phyloP scores from a whole-genome alignment of 1,284 basidiomycete species.

The Trichosporon inkin region DNA sequence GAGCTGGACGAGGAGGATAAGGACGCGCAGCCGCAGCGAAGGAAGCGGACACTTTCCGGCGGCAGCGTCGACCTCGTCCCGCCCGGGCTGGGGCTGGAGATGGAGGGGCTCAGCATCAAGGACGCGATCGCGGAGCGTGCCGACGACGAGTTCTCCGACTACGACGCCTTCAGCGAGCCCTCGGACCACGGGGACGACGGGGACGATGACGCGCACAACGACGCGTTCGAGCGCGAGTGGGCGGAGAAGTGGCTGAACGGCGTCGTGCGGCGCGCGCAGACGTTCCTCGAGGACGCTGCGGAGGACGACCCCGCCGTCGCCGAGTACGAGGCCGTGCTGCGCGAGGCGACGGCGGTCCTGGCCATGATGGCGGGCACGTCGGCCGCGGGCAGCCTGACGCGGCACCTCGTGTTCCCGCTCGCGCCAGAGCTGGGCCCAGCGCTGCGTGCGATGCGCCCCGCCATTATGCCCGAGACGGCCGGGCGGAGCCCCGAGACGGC shows the following conservation, averaged over 20 bases:
- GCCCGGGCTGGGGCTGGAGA: slow-evolving; percentile 25
- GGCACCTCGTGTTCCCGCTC: slow-evolving; percentile 46
- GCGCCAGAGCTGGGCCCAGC: slow-evolving; percentile 31
- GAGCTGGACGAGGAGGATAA: slow-evolving; percentile 11
- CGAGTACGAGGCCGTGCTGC: slow-evolving; percentile 17
- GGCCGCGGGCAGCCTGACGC: slow-evolving; percentile 43
- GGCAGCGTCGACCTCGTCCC: slow-evolving; percentile 26
- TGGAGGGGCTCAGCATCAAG: slow-evolving; percentile 33
- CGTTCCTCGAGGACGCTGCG: slow-evolving; percentile 26
- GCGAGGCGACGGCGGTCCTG: slow-evolving; percentile 61
- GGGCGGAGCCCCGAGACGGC: slow-evolving; percentile 38
- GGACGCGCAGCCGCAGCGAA: slow-evolving; percentile 10
- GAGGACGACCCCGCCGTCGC: neutral
- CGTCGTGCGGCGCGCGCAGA: slow-evolving; percentile 42
- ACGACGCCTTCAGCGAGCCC: slow-evolving; percentile 9
- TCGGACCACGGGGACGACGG: slow-evolving; percentile 15
- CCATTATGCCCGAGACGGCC: slow-evolving; percentile 23
- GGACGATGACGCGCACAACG: slow-evolving; percentile 21
- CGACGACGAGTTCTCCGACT: slow-evolving; percentile 16
- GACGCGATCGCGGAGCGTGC: slow-evolving; percentile 11
- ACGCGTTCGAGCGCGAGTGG: slow-evolving; percentile 50
- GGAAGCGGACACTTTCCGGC: slow-evolving; percentile 26
- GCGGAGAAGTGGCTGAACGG: slow-evolving; percentile 49
- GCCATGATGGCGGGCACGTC: slow-evolving; percentile 62
- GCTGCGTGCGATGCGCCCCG: slow-evolving; percentile 24